Evolutionary conservation across 176 grass and related monocot species (phyloP).

Genomic region (Carex scoparia): DNA sequence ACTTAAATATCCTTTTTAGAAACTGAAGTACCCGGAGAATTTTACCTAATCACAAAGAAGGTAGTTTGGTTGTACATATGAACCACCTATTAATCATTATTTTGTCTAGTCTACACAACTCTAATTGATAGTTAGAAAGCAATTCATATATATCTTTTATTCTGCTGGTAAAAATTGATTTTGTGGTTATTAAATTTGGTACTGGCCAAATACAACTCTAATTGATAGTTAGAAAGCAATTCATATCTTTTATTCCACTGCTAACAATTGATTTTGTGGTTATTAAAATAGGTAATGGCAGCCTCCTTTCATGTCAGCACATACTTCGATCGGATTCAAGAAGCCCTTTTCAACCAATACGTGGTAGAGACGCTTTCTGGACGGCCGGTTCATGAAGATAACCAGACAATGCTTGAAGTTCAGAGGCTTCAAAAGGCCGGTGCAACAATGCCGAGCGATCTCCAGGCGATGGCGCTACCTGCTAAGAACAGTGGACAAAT

Average conservation of each 20-base stretch:
- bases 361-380: slow-evolving; percentile 93
- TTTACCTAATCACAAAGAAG: background rate
- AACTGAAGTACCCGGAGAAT: background rate
- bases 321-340: slow-evolving; percentile 95
- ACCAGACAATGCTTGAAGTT: slow-evolving; percentile 61
- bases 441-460: slow-evolving; percentile 52
- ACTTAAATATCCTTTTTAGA: background rate
- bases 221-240: background rate
- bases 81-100: background rate
- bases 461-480: slow-evolving; percentile 36
- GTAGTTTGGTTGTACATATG: background rate
- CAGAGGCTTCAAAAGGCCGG: slow-evolving; percentile 69
- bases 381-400: slow-evolving; percentile 63
- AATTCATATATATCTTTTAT: too few species aligned
- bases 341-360: slow-evolving; percentile 93
- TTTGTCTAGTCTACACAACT: background rate
- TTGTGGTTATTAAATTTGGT: too few species aligned
- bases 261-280: background rate
- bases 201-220: background rate
- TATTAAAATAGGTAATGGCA: slow-evolving; percentile 39
- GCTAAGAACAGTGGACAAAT: slow-evolving; percentile 23
- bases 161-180: too few species aligned
- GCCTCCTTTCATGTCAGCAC: slow-evolving; percentile 96
- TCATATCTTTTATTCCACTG: background rate
- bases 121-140: too few species aligned